Evolutionary conservation across 1,284 basidiomycete genomes (phyloP), one percentile per base, ranked within the genome.

Genomic region (Lentinula novae-zelandiae): DNA sequence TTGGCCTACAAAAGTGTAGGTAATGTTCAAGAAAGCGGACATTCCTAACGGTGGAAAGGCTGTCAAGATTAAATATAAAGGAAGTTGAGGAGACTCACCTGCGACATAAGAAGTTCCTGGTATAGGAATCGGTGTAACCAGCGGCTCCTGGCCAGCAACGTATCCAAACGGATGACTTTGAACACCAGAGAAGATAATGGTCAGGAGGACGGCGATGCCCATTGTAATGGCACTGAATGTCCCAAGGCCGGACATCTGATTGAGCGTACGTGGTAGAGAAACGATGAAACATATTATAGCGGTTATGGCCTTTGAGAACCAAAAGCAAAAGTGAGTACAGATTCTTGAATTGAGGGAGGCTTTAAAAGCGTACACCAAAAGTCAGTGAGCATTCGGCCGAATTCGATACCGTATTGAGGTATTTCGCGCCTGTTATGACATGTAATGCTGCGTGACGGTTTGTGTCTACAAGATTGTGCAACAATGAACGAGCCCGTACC

Each of bases 1-100:
- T 66, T 90, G 87, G 0, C 86, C 86, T 51, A 88, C 80, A 68
- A 83, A 84, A 1, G 85, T 84, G 70, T 86, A 86, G 13, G 78
- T 78, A 61, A 80, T 81, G 65, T 81, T 79, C 49, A 79, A 67
- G 65, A 78, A 80, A 5, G 77, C 77, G 10, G 74, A 75, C 75
- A 79, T 77, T 33, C 75, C 75, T 74, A 46, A 17, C 22, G 17
- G n/a, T 20, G 6, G 4, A 7, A 46, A 20, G 12, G 52, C 51
- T 44, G 15, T 31, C 15, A 31, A 59, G 31, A 57, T 55, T 57
- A 44, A 62, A 44, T 15, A 17, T 13, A 27, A 57, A 53, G 2
- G 75, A 75, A 54, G 72, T 73, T 50, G 77, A 63, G 20, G 10
- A 57, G 12, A 59, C 70, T 57, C 54, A 62, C 84, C 85, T 51